Evolutionary conservation across 768 basidiomycete species (phyloP).

Genomic region (Russula dissimulans): DNA sequence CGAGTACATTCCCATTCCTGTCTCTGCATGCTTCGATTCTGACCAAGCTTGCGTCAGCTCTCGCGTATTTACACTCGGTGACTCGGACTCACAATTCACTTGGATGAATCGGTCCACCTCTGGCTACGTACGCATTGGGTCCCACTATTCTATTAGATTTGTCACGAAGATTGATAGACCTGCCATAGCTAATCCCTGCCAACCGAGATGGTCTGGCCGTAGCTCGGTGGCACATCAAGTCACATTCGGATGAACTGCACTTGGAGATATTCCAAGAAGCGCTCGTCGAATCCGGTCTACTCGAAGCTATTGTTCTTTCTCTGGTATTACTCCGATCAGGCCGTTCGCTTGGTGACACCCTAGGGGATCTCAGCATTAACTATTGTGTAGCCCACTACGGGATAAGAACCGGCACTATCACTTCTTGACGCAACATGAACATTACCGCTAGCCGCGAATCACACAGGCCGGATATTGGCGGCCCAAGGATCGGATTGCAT

Average conservation of each 20-base stretch:
- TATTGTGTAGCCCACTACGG: too few species aligned
- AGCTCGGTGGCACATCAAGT: conserved; percentile 7
- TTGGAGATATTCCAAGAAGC: conserved; percentile 8
- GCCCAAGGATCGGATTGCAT: too few species aligned
- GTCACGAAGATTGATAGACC: not conserved
- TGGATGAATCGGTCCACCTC: not conserved
- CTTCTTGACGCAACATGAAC: too few species aligned
- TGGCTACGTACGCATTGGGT: conserved; percentile 1
- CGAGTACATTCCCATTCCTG: not conserved
- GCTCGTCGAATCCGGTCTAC: not conserved
- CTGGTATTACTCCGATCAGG: conserved; percentile 3
- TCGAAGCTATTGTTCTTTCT: conserved; percentile 11
- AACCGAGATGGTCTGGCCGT: conserved; percentile 9
- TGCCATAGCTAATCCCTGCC: conserved; percentile 1
- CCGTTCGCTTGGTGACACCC: not conserved
- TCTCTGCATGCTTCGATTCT: not conserved
- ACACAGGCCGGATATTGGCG: too few species aligned
- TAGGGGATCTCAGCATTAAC: not conserved
- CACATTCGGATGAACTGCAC: not conserved
- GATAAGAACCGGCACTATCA: too few species aligned
- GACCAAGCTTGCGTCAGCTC: not conserved
- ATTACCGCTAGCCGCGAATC: too few species aligned
- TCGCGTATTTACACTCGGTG: conserved; percentile 3
- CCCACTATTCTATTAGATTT: too few species aligned
- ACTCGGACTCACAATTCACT: not conserved